Conservation (phyloP, 345 rosid species). For the Rhodamnia argentea region DNA sequence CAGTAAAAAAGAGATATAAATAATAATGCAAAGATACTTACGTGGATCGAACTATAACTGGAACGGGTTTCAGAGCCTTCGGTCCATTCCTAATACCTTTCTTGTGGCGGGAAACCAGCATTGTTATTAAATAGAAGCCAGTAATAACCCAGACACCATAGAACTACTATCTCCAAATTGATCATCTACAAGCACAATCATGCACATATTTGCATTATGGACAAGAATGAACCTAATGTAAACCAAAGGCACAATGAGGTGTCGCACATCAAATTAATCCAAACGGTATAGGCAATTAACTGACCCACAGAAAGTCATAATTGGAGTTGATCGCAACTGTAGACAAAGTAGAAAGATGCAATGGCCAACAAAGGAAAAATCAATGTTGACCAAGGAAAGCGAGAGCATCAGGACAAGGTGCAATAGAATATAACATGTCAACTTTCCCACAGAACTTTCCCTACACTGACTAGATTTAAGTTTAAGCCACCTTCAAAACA, state of each 20-base stretch:
- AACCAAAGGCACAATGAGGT: not conserved
- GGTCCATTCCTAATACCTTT: constrained; percentile 89
- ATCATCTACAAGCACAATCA: not conserved
- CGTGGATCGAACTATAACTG: constrained; percentile 87
- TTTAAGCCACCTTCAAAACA: not conserved
- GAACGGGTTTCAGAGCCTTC: constrained; percentile 81
- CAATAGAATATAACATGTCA: not conserved
- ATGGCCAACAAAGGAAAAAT: not conserved
- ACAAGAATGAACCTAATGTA: not conserved
- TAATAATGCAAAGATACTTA: constrained; percentile 7
- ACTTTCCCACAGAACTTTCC: not conserved
- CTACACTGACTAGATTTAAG: not conserved
- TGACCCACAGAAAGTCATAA: not conserved
- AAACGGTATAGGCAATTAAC: not conserved
- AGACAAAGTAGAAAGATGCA: not conserved
- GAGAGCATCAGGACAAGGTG: not conserved
- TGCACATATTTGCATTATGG: not conserved
- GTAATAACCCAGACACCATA: not conserved
- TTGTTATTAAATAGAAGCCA: not conserved
- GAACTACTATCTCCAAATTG: not conserved
- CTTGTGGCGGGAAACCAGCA: constrained; percentile 65
- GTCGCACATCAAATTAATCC: not conserved
- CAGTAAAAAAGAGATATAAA: too few species aligned
- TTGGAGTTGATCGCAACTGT: not conserved
- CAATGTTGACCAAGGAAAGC: not conserved